Evolutionary conservation across 805 yeast genomes (phyloP), one percentile per base, ranked within the genome.

Genomic region (Candida parachauliodes): DNA sequence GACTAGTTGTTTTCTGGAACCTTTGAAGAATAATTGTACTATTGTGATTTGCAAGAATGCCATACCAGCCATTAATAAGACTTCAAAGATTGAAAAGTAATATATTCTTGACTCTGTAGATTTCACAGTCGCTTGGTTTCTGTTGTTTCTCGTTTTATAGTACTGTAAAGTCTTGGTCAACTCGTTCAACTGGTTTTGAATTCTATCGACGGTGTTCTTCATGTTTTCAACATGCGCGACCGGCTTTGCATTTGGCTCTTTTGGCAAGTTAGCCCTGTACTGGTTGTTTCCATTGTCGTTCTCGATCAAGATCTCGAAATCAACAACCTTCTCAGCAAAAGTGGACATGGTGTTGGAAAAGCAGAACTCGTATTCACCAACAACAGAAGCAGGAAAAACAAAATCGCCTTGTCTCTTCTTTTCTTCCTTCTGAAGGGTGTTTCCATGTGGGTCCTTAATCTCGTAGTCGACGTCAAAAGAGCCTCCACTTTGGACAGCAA

Each of bases 311-410:
- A 88, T 75, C 55, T 88, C 95, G 50, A 88, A 82, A 62, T 86
- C 95, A 48, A 88, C 81, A 37, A 82, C 79, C 64, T 87, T 88
- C 55, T 84, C 89, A 38, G 88, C 82, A 56, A 78, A 78, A 3
- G 89, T 82, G 4, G 87, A 77, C 85, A 83, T 83, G 45, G 79
- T 84, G 60, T 86, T 84, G 51, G 78, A 65, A 67, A 88, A 87
- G 64, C 96, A 88, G 59, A 88, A 82, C 59, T 82, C 83, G 67
- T 87, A 88, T 59, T 88, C 96, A 29, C 96, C 96, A 14, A 60
- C 56, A 36, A 57, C 54, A 28, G 74, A 77, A 16, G 86, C 94
- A 15, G 64, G 68, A 57, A 88, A 79, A 5, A 77, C 68, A 68
- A 82, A 82, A 53, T 88, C 95, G 9, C 89, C 95, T 58, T 83